These are phyloP conservation scores for Periconia sp. DNA, from an alignment of 2,329 filamentous ascomycete species.

Conservation along the genomic window DNA sequence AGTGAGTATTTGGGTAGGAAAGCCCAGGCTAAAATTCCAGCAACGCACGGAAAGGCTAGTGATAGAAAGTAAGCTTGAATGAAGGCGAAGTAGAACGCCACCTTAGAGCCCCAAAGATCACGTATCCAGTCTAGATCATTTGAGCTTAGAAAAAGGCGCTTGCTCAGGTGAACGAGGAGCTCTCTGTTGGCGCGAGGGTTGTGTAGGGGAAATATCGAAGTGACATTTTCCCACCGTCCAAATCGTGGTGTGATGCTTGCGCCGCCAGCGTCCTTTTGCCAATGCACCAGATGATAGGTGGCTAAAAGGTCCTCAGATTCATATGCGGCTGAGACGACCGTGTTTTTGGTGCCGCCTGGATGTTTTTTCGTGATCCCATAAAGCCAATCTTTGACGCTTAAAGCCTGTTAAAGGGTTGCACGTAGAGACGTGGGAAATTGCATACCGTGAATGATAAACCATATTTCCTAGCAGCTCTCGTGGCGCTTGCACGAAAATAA, in stretches of 20 bases:
- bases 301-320: constrained; percentile 81
- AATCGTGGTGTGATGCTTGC: constrained; percentile 75
- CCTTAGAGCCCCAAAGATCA: constrained; percentile 77
- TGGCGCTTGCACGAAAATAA: constrained; percentile 38
- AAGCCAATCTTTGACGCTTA: constrained; percentile 82
- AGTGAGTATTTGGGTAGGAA: constrained; percentile 40
- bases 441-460: constrained; percentile 39
- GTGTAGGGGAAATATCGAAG: constrained; percentile 79
- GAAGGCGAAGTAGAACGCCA: constrained; percentile 45
- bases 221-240: constrained; percentile 75
- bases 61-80: constrained; percentile 41
- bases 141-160: constrained; percentile 70
- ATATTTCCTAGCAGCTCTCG: constrained; percentile 37
- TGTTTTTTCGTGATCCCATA: constrained; percentile 72
- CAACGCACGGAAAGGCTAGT: constrained; percentile 35
- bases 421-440: neutral
- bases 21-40: constrained; percentile 36
- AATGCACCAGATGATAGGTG: constrained; percentile 78
- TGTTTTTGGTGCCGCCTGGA: constrained; percentile 54
- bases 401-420: neutral
- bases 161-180: constrained; percentile 78
- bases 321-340: constrained; percentile 66
- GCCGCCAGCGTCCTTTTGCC: constrained; percentile 74
- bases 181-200: constrained; percentile 75
- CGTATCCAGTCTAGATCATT: constrained; percentile 76